Percentiles rank a stretch among this genome's conserved stretches.
phyloP scores from a whole-genome alignment of 1,284 basidiomycete genomes.

The Heterobasidion irregulare region DNA sequence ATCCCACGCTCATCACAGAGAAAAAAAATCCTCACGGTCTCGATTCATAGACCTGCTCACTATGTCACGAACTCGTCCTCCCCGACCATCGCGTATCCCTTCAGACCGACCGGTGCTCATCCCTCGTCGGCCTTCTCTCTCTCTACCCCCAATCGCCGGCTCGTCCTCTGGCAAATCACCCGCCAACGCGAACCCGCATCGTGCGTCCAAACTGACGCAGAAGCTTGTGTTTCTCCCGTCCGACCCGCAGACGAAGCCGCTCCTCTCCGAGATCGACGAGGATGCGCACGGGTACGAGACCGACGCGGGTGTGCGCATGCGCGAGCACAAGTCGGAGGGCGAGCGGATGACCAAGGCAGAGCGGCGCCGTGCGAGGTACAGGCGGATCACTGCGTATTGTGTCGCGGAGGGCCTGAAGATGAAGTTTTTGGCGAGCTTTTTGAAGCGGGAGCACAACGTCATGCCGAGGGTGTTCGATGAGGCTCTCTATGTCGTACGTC shows the following conservation, averaged over 20 bases:
- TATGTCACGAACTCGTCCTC: background rate
- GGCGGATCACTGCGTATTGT: slow-evolving; percentile 81
- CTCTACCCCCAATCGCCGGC: slow-evolving; percentile 19
- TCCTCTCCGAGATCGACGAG: slow-evolving; percentile 36
- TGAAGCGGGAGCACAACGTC: slow-evolving; percentile 92
- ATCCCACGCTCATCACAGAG: too few species aligned
- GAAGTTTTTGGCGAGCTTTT: slow-evolving; percentile 73
- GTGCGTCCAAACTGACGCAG: slow-evolving; percentile 88
- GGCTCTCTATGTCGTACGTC: slow-evolving; percentile 81
- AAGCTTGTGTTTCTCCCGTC: slow-evolving; percentile 89
- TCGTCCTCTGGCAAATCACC: slow-evolving; percentile 22
- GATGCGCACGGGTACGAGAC: slow-evolving; percentile 57
- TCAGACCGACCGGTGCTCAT: slow-evolving; percentile 1
- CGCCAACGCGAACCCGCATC: slow-evolving; percentile 39
- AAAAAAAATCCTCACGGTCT: too few species aligned
- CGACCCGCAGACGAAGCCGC: slow-evolving; percentile 82
- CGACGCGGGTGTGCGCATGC: slow-evolving; percentile 41
- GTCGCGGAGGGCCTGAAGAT: slow-evolving; percentile 78
- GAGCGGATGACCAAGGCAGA: slow-evolving; percentile 78
- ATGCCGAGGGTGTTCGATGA: slow-evolving; percentile 87
- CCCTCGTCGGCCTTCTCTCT: background rate
- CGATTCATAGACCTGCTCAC: background rate
- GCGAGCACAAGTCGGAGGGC: slow-evolving; percentile 69
- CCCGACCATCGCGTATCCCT: background rate
- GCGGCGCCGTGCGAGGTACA: slow-evolving; percentile 66